Base-by-base conservation (phyloP, 768 basidiomycete genomes). In the Suillus subaureus region DNA sequence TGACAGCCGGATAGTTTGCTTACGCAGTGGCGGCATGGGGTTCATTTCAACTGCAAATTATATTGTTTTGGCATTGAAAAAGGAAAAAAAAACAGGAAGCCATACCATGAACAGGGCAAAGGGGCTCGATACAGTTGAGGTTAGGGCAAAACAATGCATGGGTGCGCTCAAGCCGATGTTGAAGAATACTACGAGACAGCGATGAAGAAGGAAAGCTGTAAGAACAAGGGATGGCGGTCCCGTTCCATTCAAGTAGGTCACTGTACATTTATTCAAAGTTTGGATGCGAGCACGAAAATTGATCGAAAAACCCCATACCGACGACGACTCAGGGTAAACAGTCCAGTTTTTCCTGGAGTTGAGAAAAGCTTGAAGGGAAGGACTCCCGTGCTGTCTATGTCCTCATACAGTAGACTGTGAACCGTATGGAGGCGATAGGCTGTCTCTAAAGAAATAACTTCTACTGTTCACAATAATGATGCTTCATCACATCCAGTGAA, bases 91-190 rank as follows among this genome's bases (percentile, higher is more conserved):
- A 13, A 63, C 49, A 40, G 61, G 61, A 23, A 16, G 64, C 64
- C 82, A 51, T 73, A 85, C 85, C 69, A 72, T 89, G 88, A 3
- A 79, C 77, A 49, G 73, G 69, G 69, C 88, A 89, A 65, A 83
- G 84, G 3, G 81, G 78, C 8, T 81, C 80, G 0, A 83, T 35
- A 64, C 88, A 89, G 61, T 80, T 85, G 28, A 82, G 64, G 61
- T 84, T 87, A 6, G 79, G 78, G 73, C 88, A 89, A 65, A 89
- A 88, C 0, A 80, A 67, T 3, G 76, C 70, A 4, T 80, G 70
- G n/a, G 82, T 69, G 16, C 70, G 76, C n/a, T 73, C 63, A 6
- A 87, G 66, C 37, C 76, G 79, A 52, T 49, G 61, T n/a, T 68
- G 66, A 21, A 76, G 63, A 28, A 72, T 61, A 5, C 66, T 35